These are phyloP conservation scores for Magnolia kwangsiensis DNA, from an alignment of 164 flowering plant genomes.

Conservation along the genomic window DNA sequence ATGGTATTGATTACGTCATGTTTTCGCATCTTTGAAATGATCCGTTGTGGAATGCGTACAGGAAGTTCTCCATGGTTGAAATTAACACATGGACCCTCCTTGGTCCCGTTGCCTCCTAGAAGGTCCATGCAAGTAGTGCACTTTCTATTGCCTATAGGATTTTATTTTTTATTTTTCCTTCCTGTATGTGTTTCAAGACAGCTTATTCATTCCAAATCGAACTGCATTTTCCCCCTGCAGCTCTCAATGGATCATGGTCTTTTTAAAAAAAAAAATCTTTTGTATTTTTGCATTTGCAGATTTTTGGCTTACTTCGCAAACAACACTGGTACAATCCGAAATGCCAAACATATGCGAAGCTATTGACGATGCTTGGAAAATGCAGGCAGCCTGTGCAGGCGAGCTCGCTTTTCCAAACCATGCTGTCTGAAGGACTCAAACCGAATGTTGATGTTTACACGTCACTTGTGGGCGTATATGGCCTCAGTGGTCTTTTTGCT, in stretches of 20 bases:
- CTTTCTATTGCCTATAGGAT: too few species aligned
- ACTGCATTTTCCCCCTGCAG: too few species aligned
- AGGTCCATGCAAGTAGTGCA: too few species aligned
- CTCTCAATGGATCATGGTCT: neutral
- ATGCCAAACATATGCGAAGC: slow-evolving; percentile 73
- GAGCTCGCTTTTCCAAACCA: slow-evolving; percentile 58
- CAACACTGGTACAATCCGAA: slow-evolving; percentile 86
- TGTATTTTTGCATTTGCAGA: slow-evolving; percentile 29
- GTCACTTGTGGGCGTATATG: slow-evolving; percentile 76
- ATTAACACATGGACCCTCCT: too few species aligned
- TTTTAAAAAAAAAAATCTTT: neutral
- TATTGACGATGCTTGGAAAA: slow-evolving; percentile 80
- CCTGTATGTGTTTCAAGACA: too few species aligned
- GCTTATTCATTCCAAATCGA: too few species aligned
- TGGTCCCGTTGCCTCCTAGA: too few species aligned
- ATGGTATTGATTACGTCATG: too few species aligned
- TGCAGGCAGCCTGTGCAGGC: slow-evolving; percentile 67
- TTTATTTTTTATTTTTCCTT: too few species aligned
- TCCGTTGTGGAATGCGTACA: too few species aligned
- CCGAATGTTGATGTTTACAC: slow-evolving; percentile 83
- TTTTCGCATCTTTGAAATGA: too few species aligned
- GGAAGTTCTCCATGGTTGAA: too few species aligned
- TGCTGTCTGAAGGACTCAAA: slow-evolving; percentile 62
- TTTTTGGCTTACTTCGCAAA: slow-evolving; percentile 71
- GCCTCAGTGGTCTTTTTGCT: slow-evolving; percentile 59